Evolutionary conservation across 2,329 filamentous ascomycete species (phyloP), one percentile per base, ranked within the genome.

Genomic region (Aureobasidium sp.): DNA sequence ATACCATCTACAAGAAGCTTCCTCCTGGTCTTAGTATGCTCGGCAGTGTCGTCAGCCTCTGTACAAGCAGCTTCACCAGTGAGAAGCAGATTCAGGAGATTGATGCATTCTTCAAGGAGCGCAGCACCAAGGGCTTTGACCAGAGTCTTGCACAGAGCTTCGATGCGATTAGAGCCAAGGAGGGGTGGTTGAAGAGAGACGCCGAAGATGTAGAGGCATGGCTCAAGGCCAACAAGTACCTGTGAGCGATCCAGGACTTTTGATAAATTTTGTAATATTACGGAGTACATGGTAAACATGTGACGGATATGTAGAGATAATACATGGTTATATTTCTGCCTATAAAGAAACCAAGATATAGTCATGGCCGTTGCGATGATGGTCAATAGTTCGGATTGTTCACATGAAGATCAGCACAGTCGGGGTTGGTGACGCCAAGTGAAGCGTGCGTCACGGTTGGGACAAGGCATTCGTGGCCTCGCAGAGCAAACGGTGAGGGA

Each of bases 21-120:
- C 92, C 91, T 32, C 90, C 93, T n/a, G 87, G 86, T 21, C 82
- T 95, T 67, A 87, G 88, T 39, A 93, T 97, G 83, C 81, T 97
- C 50, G 89, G 91, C 66, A 86, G 83, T 48, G 87, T 97, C 68
- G 90, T 97, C 3, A 85, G 85, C 62, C 89, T 96, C 68, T 88
- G 87, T 68, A 93, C 90, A 1, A 86, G 85, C 45, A 87, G 88
- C 71, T 95, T 97, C 76, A 90, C 89, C 25, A 87, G 82, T 64
- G 78, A 85, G 64, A 85, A 88, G 68, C 91, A 96, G 76, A 79
- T 93, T 62, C 81, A 85, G 65, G 82, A 86, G 64, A 86, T 97
- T 29, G 81, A 93, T 74, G 78, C 79, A 5, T 97, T 97, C 82
- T 97, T 97, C 72, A 80, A 79, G 37, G 79, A 82, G 66, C 91